Evolutionary conservation across 2,329 filamentous ascomycete genomes (phyloP).

Genomic region (Paraphoma sp.): DNA sequence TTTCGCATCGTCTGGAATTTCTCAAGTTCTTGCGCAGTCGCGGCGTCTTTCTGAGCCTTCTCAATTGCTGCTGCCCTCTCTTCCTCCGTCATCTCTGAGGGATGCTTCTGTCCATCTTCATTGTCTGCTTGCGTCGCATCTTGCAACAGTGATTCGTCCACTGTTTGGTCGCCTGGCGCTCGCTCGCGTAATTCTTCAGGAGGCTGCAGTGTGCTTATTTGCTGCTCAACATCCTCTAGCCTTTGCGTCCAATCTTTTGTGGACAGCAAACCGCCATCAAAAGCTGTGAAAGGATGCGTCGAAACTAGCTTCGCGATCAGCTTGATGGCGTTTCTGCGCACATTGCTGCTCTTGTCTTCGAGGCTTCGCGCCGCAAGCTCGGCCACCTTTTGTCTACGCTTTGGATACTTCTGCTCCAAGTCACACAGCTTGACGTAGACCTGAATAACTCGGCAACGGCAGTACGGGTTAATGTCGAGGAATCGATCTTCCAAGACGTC

Average conservation of each 20-base stretch:
- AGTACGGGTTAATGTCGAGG: slow-evolving; percentile 95
- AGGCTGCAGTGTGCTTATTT: slow-evolving; percentile 81
- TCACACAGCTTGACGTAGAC: slow-evolving; percentile 93
- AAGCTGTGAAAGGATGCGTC: slow-evolving; percentile 78
- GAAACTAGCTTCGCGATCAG: slow-evolving; percentile 86
- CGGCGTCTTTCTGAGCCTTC: slow-evolving; percentile 85
- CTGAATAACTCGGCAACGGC: slow-evolving; percentile 87
- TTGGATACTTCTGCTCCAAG: slow-evolving; percentile 88
- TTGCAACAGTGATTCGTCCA: slow-evolving; percentile 81
- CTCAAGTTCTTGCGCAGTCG: slow-evolving; percentile 85
- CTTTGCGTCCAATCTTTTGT: slow-evolving; percentile 85
- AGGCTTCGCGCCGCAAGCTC: slow-evolving; percentile 88
- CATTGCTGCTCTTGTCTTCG: slow-evolving; percentile 98
- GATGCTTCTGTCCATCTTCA: slow-evolving; percentile 53
- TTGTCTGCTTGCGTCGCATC: slow-evolving; percentile 82
- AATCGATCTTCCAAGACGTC: slow-evolving; percentile 96
- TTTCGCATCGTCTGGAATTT: slow-evolving; percentile 86
- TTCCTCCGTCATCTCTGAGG: slow-evolving; percentile 77
- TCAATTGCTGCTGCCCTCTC: slow-evolving; percentile 75
- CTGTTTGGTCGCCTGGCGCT: slow-evolving; percentile 67
- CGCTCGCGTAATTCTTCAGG: slow-evolving; percentile 76
- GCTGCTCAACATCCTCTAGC: slow-evolving; percentile 80
- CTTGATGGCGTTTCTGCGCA: slow-evolving; percentile 93
- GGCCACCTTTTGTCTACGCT: slow-evolving; percentile 84
- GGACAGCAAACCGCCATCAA: slow-evolving; percentile 77